Percentiles rank a stretch among this genome's conserved stretches.
phyloP scores from a whole-genome alignment of 176 grass and related monocot genomes.

The Chloris gayana region DNA sequence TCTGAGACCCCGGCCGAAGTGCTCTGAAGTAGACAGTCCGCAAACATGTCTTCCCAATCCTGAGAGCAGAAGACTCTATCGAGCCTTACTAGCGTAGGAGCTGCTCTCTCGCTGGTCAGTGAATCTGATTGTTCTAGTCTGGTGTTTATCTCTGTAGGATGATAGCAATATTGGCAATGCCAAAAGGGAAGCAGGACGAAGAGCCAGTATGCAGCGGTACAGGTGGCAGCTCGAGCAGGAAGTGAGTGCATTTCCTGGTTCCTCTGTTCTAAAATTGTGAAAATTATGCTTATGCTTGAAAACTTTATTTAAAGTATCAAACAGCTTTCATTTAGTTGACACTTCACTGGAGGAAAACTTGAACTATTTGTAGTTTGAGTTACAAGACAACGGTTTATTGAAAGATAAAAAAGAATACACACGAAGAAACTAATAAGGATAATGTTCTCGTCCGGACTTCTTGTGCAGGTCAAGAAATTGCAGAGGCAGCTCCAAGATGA shows the following conservation, averaged over 20 bases:
- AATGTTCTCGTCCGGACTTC: background rate
- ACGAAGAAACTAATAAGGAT: no score
- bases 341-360: no score
- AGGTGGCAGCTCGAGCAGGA: slow-evolving; percentile 79
- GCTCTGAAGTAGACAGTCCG: no score
- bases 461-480: slow-evolving; percentile 72
- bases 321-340: no score
- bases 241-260: slow-evolving; percentile 49
- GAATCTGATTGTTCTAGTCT: slow-evolving; percentile 7
- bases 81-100: background rate
- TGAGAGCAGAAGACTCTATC: no score
- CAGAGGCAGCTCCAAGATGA: slow-evolving; percentile 86
- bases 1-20: no score
- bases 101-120: slow-evolving; percentile 16
- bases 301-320: no score
- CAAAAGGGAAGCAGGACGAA: slow-evolving; percentile 45
- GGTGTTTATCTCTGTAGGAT: slow-evolving; percentile 46
- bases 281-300: no score
- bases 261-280: background rate
- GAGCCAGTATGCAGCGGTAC: slow-evolving; percentile 50
- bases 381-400: no score
- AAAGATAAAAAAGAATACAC: no score
- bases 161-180: slow-evolving; percentile 44
- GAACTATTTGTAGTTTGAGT: no score
- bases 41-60: no score